Base-by-base conservation (phyloP, 2,329 filamentous ascomycete species). In the Myriosclerotinia scirpicola region DNA sequence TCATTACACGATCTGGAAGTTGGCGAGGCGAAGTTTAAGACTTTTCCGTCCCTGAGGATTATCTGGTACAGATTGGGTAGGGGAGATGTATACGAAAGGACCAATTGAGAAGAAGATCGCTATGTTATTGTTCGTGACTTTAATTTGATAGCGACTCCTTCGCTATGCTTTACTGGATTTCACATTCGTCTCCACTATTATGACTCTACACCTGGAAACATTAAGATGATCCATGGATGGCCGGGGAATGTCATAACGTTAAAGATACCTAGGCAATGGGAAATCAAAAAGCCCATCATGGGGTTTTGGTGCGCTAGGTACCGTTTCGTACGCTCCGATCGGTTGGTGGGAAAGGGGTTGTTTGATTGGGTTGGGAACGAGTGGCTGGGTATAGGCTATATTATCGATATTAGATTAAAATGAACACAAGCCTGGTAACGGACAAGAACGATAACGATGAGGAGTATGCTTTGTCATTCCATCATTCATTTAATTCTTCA, bases 321-420 rank as follows among this genome's bases (percentile, higher is more conserved):
- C n/a, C 14, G 8, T 38, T 61, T 61, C 58, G 44, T 48, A 26
- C 5, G 44, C 58, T 26, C 58, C 58, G 58, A 61, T 40, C 3
- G 14, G 22, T 12, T 26, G 20, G 8, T 5, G 34, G 8, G 9
- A 26, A 46, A 26, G 58, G 30, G 20, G 34, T 5, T 0, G 38
- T 60, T 38, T 50, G 44, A 61, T 61, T 61, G 58, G 58, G n/a
- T 26, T 61, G 58, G 44, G 58, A 61, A 61, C 58, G 58, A 61
- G 58, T n/a, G 30, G 30, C 26, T 34, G 26, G 5, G 34, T 46
- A 36, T 48, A 34, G 42, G n/a, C 36, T 42, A 42, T 36, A 26
- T 38, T 17, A 50, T 38, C 7, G 12, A 48, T 38, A 3, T 5
- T 26, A 50, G 44, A 60, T 60, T n/a, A 38, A 50, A 30, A 60